Percentiles rank a stretch among this genome's conserved stretches.
These are phyloP conservation scores for Penicillium cinerascens DNA, from an alignment of 495 filamentous ascomycete genomes.

Conservation along the genomic window DNA sequence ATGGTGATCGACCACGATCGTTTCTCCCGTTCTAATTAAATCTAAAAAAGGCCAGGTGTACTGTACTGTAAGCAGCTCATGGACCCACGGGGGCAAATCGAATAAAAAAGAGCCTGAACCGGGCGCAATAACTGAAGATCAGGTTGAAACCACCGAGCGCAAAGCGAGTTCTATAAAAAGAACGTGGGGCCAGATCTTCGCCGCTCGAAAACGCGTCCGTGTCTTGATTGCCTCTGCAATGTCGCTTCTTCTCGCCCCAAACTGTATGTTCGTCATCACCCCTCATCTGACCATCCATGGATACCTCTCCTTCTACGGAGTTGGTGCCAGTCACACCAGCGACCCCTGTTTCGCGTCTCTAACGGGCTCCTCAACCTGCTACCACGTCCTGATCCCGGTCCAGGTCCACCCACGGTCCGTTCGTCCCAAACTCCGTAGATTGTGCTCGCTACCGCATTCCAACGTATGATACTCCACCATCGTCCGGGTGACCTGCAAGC, in stretches of 20 bases:
- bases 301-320: background rate
- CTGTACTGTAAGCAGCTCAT: background rate
- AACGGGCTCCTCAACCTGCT: too few species aligned
- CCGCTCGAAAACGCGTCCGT: background rate
- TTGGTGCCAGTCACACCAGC: too few species aligned
- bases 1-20: conserved; percentile 15
- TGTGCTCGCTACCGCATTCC: too few species aligned
- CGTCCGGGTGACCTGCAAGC: too few species aligned
- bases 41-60: conserved; percentile 4
- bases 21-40: conserved; percentile 15
- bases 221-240: background rate
- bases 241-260: too few species aligned
- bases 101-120: background rate
- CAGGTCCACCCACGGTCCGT: background rate
- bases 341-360: background rate
- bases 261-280: background rate
- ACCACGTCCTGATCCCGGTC: background rate
- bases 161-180: background rate
- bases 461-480: too few species aligned
- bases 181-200: background rate
- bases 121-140: background rate
- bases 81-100: background rate
- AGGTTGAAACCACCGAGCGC: background rate
- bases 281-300: background rate
- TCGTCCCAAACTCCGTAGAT: too few species aligned